Percentiles rank a stretch among this genome's conserved stretches.
These are phyloP conservation scores for Cichorium intybus DNA, from an alignment of 140 eudicot species.

Conservation along the genomic window DNA sequence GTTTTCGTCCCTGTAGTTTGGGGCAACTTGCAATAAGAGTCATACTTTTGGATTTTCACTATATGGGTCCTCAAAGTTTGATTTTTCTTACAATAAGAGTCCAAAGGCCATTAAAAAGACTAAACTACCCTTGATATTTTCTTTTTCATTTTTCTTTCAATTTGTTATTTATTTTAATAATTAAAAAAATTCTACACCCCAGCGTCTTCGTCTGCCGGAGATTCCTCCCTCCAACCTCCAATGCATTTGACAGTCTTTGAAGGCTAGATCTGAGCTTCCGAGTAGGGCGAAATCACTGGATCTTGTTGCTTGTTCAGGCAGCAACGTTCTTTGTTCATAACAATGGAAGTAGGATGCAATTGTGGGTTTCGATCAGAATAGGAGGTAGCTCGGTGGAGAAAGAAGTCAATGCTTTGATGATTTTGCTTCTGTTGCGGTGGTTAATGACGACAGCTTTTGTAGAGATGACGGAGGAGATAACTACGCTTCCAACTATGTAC, in stretches of 20 bases:
- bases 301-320: slow-evolving; percentile 17
- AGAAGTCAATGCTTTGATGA: slow-evolving; percentile 23
- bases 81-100: too few relatives aligned
- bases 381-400: slow-evolving; percentile 29
- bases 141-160: too few relatives aligned
- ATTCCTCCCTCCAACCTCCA: slow-evolving; percentile 18
- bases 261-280: too few relatives aligned
- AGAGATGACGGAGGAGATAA: slow-evolving; percentile 24
- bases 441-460: slow-evolving; percentile 13
- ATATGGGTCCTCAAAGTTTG: too few relatives aligned
- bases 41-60: too few relatives aligned
- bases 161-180: too few relatives aligned
- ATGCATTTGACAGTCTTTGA: too few relatives aligned
- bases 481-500: slow-evolving; percentile 19
- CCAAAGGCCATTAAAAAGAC: too few relatives aligned
- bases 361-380: slow-evolving; percentile 22
- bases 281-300: slow-evolving; percentile 21
- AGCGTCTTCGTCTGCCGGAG: slow-evolving; percentile 23
- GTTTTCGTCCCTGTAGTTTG: too few relatives aligned
- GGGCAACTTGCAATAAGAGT: too few relatives aligned
- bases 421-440: slow-evolving; percentile 18
- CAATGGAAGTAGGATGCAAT: slow-evolving; percentile 18
- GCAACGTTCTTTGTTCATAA: slow-evolving; percentile 15
- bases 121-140: too few relatives aligned
- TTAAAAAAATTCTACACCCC: too few relatives aligned